These are phyloP conservation scores for Piloderma croceum DNA, from an alignment of 768 basidiomycete genomes.

Conservation along the genomic window DNA sequence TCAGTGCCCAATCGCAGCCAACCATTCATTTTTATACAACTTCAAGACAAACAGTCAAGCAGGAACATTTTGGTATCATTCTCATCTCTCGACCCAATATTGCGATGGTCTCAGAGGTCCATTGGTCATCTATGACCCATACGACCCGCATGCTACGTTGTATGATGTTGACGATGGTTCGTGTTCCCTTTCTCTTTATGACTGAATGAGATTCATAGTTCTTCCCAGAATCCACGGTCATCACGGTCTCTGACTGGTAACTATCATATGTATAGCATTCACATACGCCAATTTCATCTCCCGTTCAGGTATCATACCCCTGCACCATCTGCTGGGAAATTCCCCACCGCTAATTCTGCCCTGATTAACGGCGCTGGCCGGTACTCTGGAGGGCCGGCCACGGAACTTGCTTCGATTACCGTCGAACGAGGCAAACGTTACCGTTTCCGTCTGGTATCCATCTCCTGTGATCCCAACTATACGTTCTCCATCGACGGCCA, in stretches of 20 bases:
- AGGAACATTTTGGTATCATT: constrained; percentile 43
- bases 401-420: constrained; percentile 32
- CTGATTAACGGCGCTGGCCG: constrained; percentile 44
- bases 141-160: constrained; percentile 34
- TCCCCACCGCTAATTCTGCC: constrained; percentile 26
- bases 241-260: constrained; percentile 44
- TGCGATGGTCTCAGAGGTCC: constrained; percentile 39
- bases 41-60: constrained; percentile 34
- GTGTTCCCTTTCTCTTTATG: no score
- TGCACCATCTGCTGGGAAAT: constrained; percentile 7
- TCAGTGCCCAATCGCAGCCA: constrained; percentile 41
- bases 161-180: constrained; percentile 48
- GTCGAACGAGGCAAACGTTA: constrained; percentile 37
- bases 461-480: constrained; percentile 25
- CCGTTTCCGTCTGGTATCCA: constrained; percentile 35
- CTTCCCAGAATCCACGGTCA: constrained; percentile 36
- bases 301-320: constrained; percentile 26
- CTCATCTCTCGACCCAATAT: constrained; percentile 27
- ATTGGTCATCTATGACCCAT: constrained; percentile 40
- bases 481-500: constrained; percentile 31
- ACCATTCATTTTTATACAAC: constrained; percentile 35
- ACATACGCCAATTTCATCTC: background rate
- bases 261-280: constrained; percentile 7
- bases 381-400: constrained; percentile 24
- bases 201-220: background rate